These are phyloP conservation scores for Fusarium nodosum DNA, from an alignment of 2,329 filamentous ascomycete species.

Conservation along the genomic window DNA sequence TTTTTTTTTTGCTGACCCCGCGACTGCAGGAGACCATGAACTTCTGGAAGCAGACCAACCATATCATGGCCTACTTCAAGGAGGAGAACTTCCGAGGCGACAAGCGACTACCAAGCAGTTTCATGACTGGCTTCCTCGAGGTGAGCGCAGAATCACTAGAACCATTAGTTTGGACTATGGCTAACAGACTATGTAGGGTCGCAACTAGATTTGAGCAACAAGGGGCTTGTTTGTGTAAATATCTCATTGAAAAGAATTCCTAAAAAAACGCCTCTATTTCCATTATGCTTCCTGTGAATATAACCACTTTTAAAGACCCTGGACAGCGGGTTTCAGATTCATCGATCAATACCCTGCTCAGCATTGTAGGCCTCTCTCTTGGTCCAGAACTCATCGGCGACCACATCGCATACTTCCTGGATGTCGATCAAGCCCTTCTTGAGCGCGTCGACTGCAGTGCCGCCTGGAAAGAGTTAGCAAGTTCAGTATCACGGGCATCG, in stretches of 20 bases:
- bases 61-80: conserved; percentile 97
- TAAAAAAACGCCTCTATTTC: conserved; percentile 53
- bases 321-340: conserved; percentile 21
- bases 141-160: conserved; percentile 63
- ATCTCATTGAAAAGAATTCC: conserved; percentile 52
- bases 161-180: not conserved
- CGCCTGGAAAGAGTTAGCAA: conserved; percentile 66
- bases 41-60: conserved; percentile 97
- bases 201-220: conserved; percentile 63
- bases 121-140: conserved; percentile 96
- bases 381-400: conserved; percentile 87
- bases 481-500: too few species aligned
- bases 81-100: conserved; percentile 82
- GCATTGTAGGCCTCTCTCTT: conserved; percentile 61
- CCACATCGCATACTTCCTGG: conserved; percentile 91
- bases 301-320: conserved; percentile 27
- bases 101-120: conserved; percentile 84
- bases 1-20: conserved; percentile 31
- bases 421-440: conserved; percentile 92
- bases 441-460: conserved; percentile 84
- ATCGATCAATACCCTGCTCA: conserved; percentile 53
- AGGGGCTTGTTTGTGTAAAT: conserved; percentile 55
- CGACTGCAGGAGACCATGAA: conserved; percentile 89
- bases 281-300: conserved; percentile 48
- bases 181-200: conserved; percentile 60